Evolutionary conservation across 495 filamentous ascomycete genomes (phyloP), one percentile per base, ranked within the genome.

Genomic region (Neohortaea acidophila): DNA sequence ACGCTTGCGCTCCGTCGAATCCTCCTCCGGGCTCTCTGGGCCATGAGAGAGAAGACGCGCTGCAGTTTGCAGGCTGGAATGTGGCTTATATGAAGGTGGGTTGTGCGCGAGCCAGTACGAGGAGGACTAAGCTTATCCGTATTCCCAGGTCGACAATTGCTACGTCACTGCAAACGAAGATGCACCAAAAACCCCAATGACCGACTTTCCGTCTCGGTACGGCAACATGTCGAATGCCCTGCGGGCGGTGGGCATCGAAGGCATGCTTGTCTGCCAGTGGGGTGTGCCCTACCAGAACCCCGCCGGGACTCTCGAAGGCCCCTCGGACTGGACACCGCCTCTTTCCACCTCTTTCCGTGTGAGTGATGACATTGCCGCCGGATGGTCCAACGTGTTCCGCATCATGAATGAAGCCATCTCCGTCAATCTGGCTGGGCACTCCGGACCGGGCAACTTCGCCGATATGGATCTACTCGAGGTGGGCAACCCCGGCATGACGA

Each of bases 261-360:
- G 26, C 26, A 37, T 38, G 11, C 43, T 40, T 13, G 28, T 51
- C 5, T 51, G 48, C 28, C 43, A 51, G 31, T 51, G 48, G 48
- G 48, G 48, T 19, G 34, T 43, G 10, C 35, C 35, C 3, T 38
- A 38, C 21, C 15, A 10, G 8, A 15, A 21, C 13, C 6, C 18
- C 12, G 13, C 35, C 3, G 35, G 35, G 12, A 30, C 28, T 12
- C 35, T 38, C 17, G 35, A 38, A 25, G 48, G 48, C 13, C 21
- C 33, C 12, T 30, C 47, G 39, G 24, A 25, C 4, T 45, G 45
- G 40, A 37, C 38, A 15, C 22, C 23, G 4, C 21, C 27, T 10
- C 36, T 41, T 11, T 38, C 41, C 7, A 45, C 39, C 20, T 35
- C 43, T 7, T 51, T 43, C 41, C 39, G 48, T 12, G 39, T 51